These are phyloP conservation scores for Erodium maritimum DNA, from an alignment of 345 rosid species.

Conservation along the genomic window DNA sequence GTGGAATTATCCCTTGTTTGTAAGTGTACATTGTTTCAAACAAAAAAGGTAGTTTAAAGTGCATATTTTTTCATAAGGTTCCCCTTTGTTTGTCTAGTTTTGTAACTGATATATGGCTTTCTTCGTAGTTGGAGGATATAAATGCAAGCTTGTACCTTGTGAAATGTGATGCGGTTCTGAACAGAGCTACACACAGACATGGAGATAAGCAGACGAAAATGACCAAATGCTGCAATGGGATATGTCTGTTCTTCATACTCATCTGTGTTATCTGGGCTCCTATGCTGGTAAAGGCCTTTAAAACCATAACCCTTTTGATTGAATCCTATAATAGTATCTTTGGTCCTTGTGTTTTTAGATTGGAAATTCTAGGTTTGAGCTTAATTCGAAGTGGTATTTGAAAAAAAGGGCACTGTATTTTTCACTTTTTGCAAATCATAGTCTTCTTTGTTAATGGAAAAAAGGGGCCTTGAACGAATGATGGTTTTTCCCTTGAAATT, in stretches of 20 bases:
- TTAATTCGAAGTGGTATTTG: no score
- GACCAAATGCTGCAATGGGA: constrained; percentile 36
- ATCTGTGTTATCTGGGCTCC: constrained; percentile 40
- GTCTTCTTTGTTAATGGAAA: no score
- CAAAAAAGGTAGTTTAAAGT: no score
- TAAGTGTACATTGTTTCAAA: no score
- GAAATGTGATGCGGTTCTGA: constrained; percentile 27
- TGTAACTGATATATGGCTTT: constrained; percentile 9
- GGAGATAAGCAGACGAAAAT: constrained; percentile 32
- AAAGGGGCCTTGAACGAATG: no score
- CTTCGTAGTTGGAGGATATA: constrained; percentile 31
- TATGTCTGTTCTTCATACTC: constrained; percentile 28
- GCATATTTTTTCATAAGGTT: no score
- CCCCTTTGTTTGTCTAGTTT: no score
- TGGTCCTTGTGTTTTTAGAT: not conserved
- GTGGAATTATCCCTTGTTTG: no score
- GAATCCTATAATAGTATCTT: not conserved
- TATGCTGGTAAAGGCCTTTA: constrained; percentile 27
- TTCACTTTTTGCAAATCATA: no score
- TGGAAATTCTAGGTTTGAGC: no score
- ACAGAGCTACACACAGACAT: constrained; percentile 25
- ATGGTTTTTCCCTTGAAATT: no score
- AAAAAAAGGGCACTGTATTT: no score
- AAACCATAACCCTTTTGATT: not conserved
- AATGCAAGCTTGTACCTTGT: constrained; percentile 40